Evolutionary conservation across 306 rosid species (phyloP).

Genomic region (Lablab purpureus): DNA sequence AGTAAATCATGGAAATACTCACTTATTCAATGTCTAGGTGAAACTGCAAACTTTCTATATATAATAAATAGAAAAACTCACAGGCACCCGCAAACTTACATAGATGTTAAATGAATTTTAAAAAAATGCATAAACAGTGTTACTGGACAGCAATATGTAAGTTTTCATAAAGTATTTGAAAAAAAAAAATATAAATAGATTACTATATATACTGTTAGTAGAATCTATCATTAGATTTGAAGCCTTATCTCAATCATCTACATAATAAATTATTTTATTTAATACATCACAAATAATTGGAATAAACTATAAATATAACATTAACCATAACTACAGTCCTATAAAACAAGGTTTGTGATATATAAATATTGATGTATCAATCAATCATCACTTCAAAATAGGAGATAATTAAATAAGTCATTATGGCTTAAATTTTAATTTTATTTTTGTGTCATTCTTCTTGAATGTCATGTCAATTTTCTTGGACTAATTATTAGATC

Average conservation of each 20-base stretch:
- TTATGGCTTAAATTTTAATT: background rate
- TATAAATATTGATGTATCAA: background rate
- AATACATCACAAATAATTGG: no score
- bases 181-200: no score
- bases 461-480: background rate
- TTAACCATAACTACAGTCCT: no score
- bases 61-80: background rate
- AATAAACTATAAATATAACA: no score
- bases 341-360: background rate
- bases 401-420: background rate
- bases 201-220: no score
- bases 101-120: no score
- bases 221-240: no score
- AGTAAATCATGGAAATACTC: background rate
- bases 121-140: background rate
- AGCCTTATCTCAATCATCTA: no score
- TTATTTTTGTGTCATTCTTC: background rate
- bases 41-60: background rate
- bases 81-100: no score
- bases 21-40: background rate
- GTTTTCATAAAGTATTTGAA: background rate
- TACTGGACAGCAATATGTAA: background rate
- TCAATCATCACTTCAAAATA: background rate
- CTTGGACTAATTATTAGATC: background rate
- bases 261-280: no score